Percentiles rank a stretch among this genome's conserved stretches.
These are phyloP conservation scores for Kodamaea kakaduensis DNA, from an alignment of 805 yeast genomes.

Conservation along the genomic window DNA sequence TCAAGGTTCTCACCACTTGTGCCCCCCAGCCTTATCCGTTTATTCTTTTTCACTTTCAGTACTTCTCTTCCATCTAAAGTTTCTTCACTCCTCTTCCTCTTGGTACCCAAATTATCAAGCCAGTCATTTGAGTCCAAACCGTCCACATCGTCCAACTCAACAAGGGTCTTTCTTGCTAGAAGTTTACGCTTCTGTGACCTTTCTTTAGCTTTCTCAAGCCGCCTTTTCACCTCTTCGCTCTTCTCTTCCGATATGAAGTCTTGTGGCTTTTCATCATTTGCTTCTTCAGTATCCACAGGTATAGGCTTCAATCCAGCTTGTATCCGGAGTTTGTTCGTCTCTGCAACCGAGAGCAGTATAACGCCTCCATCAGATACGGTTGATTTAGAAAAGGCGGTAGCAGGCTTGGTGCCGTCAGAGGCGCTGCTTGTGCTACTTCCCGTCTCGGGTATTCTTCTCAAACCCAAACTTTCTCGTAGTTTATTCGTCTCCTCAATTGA, in stretches of 20 bases:
- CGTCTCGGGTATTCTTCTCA: constrained; percentile 30
- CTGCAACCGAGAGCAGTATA: constrained; percentile 16
- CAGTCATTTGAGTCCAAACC: constrained; percentile 37
- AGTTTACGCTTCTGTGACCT: constrained; percentile 16
- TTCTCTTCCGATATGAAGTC: neutral
- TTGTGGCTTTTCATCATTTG: neutral
- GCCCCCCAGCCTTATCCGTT: no score
- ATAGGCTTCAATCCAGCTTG: constrained; percentile 40
- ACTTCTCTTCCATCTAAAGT: no score
- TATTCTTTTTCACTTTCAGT: constrained; percentile 1
- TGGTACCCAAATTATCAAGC: constrained; percentile 31
- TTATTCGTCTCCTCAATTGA: constrained; percentile 37
- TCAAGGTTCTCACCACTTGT: no score
- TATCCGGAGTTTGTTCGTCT: constrained; percentile 40
- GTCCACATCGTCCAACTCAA: constrained; percentile 27
- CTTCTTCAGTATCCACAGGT: constrained; percentile 11
- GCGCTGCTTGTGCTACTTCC: neutral
- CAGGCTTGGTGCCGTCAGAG: neutral
- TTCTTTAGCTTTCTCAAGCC: constrained; percentile 4
- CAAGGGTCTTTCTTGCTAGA: constrained; percentile 19
- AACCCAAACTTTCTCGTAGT: constrained; percentile 36
- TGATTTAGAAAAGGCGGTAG: no score
- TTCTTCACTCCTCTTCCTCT: constrained; percentile 6
- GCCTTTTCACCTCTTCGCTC: neutral
- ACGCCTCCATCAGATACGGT: no score